Base-by-base conservation (phyloP, 306 rosid species). In the Ormosia semicastrata region DNA sequence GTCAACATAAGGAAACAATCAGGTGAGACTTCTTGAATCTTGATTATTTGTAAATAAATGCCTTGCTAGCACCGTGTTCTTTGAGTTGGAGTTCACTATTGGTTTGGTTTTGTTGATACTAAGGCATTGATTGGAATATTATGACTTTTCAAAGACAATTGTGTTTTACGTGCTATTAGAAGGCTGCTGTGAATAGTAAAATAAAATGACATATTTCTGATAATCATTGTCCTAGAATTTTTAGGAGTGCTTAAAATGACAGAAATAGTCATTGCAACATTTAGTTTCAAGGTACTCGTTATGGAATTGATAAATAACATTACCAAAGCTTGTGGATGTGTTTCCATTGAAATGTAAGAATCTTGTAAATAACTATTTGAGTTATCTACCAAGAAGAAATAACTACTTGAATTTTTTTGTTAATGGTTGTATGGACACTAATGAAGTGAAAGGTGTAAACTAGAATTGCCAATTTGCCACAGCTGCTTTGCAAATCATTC, bases 1-100 rank as follows among this genome's bases (percentile, higher is more conserved):
- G 94, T 40, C 91, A 90, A 40, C 91, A 79, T 9, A 92, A 89
- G 89, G 99, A 95, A 88, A 93, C 93, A 32, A 85, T 95, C 85
- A 93, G 98, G 99, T 93, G 67, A 83, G 83, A 66, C 46, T 81
- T 78, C 66, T 18, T 46, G 53, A 12, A n/a, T 62, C 73, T 32
- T 52, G 17, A 47, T 59, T 9, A 52, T 77, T 70, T 4, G 8
- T 65, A 34, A 59, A 73, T 79, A 52, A 66, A 56, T 80, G 53
- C 46, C 52, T 17, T 80, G 36, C 32, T 34, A 18, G 30, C 32
- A 1, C 69, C 24, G 53, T 70, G 41, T 39, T 69, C 15, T n/a
- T n/a, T 47, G n/a, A 11, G 53, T 49, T 65, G 32, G 52, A 39
- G 47, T 32, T 18, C 12, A 6, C 66, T 4, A 15, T 54, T 70